A percentile compares a stretch with the other conserved stretches of the same genome.
These are phyloP conservation scores for Macrolepiota dolichaula DNA, from an alignment of 768 basidiomycete species.

Conservation along the genomic window DNA sequence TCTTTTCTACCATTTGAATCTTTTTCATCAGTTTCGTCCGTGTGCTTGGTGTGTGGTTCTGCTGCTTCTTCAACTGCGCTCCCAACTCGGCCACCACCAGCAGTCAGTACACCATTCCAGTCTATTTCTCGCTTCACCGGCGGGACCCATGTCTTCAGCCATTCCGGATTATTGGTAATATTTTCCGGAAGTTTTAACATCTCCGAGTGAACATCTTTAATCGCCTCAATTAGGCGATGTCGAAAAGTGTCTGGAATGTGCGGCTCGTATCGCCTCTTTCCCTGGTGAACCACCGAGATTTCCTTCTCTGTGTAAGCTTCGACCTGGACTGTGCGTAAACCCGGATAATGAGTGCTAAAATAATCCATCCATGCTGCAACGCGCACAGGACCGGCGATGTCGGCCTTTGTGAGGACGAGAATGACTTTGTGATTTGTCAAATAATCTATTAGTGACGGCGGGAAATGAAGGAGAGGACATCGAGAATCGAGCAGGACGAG, in stretches of 20 bases:
- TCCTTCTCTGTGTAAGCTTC: slow-evolving; percentile 68
- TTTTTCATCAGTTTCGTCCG: slow-evolving; percentile 19
- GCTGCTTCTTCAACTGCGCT: slow-evolving; percentile 39
- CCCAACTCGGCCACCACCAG: slow-evolving; percentile 42
- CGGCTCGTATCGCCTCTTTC: slow-evolving; percentile 52
- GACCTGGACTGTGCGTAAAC: slow-evolving; percentile 63
- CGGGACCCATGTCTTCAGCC: slow-evolving; percentile 61
- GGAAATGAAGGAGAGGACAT: slow-evolving; percentile 84
- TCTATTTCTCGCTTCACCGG: slow-evolving; percentile 62
- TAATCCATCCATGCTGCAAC: slow-evolving; percentile 64
- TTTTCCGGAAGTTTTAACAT: slow-evolving; percentile 66
- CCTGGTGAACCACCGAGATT: slow-evolving; percentile 37
- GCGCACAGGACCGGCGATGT: slow-evolving; percentile 70
- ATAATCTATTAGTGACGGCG: slow-evolving; percentile 70
- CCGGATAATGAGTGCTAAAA: slow-evolving; percentile 51
- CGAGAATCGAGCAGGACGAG: slow-evolving; percentile 87
- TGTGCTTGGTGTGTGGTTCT: slow-evolving; percentile 23
- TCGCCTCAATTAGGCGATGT: slow-evolving; percentile 56
- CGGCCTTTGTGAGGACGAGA: slow-evolving; percentile 84
- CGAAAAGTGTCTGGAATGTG: slow-evolving; percentile 67
- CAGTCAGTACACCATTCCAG: slow-evolving; percentile 63
- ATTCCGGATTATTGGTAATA: slow-evolving; percentile 44
- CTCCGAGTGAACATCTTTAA: slow-evolving; percentile 63
- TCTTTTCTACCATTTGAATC: slow-evolving; percentile 20
- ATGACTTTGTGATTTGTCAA: slow-evolving; percentile 55